Base-by-base conservation (phyloP, 352 stramenopile species). In the Phytophthora constricta region DNA sequence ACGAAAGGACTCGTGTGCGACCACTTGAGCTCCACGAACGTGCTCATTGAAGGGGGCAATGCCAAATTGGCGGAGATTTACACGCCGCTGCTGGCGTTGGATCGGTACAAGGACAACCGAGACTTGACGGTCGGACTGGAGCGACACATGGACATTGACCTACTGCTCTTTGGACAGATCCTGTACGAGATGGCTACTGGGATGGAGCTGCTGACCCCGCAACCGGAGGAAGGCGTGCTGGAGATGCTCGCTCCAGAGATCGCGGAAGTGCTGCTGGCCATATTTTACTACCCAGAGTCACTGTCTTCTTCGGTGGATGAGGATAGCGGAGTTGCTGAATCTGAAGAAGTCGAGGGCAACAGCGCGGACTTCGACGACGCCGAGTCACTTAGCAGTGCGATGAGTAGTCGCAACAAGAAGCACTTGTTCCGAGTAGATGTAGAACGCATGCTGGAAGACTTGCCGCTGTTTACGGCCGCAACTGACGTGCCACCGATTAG, bases 101-200 rank as follows among this genome's bases (percentile, higher is more conserved):
- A 92, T 33, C 77, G 86, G 10, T 72, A 86, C 58, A 70, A 69
- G 41, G 63, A 76, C n/a, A 79, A 59, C 58, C 84, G 85, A 0
- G 76, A 86, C 19, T 65, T 79, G 7, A 94, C 84, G 2, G 71
- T 92, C 48, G 68, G 80, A 26, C 55, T 94, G 2, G 86, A 94
- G 49, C 76, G 77, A 19, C 68, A 81, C 20, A 82, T 91, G 34
- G 84, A 89, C 60, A 70, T 92, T 22, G 86, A 94, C 56, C 11
- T 92, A 26, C 71, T 93, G 20, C 65, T 90, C 1, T 89, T 92
- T 58, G 84, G 86, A 5, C 84, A 90, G 9, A 69, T 91, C 27
- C 49, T 93, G 51, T 93, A 91, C 50, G 86, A 93, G 50, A 92
- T 93, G 86, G 84, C 80, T 0, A 91, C 82, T 3, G 86, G 86